Percentiles rank a stretch among this genome's conserved stretches.
These are phyloP conservation scores for Macrophomina phaseolina DNA, from an alignment of 2,329 filamentous ascomycete genomes.

Conservation along the genomic window DNA sequence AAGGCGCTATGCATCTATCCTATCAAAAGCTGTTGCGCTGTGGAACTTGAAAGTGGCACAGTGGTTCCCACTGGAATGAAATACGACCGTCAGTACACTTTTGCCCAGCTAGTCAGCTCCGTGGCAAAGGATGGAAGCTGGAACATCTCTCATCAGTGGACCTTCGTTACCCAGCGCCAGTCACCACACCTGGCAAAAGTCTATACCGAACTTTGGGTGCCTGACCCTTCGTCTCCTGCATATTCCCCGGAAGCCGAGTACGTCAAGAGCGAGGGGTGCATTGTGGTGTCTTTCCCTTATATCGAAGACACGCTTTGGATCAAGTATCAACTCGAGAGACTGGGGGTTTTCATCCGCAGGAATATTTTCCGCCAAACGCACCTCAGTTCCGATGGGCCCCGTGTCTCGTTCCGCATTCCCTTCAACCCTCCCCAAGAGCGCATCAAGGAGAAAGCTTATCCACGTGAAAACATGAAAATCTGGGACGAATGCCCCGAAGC, in stretches of 20 bases:
- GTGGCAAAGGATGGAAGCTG: slow-evolving; percentile 43
- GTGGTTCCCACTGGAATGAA: slow-evolving; percentile 72
- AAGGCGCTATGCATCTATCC: slow-evolving; percentile 82
- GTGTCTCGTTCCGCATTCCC: slow-evolving; percentile 71
- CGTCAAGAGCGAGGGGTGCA: slow-evolving; percentile 62
- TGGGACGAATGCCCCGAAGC: slow-evolving; percentile 64
- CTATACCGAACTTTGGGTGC: slow-evolving; percentile 69
- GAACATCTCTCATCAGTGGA: slow-evolving; percentile 60
- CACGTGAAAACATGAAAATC: slow-evolving; percentile 65
- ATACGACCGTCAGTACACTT: slow-evolving; percentile 82
- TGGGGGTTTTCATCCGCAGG: slow-evolving; percentile 41
- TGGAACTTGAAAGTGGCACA: slow-evolving; percentile 71
- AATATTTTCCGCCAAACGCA: not conserved
- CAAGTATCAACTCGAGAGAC: slow-evolving; percentile 39
- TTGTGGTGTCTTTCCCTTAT: slow-evolving; percentile 70
- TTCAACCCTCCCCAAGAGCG: slow-evolving; percentile 65
- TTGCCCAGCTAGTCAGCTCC: slow-evolving; percentile 67
- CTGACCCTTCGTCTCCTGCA: slow-evolving; percentile 63
- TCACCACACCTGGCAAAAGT: slow-evolving; percentile 75
- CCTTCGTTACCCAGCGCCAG: slow-evolving; percentile 72
- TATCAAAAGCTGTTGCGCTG: slow-evolving; percentile 78
- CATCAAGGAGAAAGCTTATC: slow-evolving; percentile 65
- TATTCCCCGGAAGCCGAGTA: slow-evolving; percentile 57
- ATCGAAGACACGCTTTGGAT: slow-evolving; percentile 39
- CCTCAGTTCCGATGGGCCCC: slow-evolving; percentile 53